Evolutionary conservation across 352 stramenopile species (phyloP), one percentile per base, ranked within the genome.

Genomic region (Nothophytophthora sp.): DNA sequence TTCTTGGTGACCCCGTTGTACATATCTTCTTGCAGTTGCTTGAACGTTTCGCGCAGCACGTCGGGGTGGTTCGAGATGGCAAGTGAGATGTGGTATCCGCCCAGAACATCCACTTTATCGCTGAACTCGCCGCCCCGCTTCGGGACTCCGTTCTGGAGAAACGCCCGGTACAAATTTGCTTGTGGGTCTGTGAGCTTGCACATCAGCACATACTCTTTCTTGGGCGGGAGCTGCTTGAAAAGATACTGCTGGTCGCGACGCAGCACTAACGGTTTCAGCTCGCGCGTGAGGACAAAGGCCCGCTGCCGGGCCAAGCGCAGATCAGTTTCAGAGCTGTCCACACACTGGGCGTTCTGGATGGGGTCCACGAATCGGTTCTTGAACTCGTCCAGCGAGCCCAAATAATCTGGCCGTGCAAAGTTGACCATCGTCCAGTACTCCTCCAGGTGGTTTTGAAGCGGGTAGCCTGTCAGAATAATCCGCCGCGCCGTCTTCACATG

Each of bases 371-470:
- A 97, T 34, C 81, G 73, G 30, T 95, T 93, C 70, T 97, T 96
- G 49, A 96, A 96, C 45, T 93, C 80, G 9, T 93, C 79, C 32
- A 90, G 52, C 1, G 79, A 87, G 20, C 80, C 82, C 4, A 97
- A 49, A 38, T 85, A 95, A 48, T 92, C 70, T 0, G 83, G 87
- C 23, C 86, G 68, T 4, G 86, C 86, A 56, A 96, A 97, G 39
- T 96, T 94, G 23, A 97, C 86, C 86, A 97, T 96, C 9, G 84
- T 95, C 84, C 85, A 97, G 60, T 96, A 97, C 63, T 97, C 88
- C 37, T 96, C 86, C 37, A 99, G 55, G 61, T 98, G 95, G 52
- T 99, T 99, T 53, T 98, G 95, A 43, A 99, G 70, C 13, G 96
- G 96, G 30, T 97, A 98, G 4, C 96, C 96, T 2, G 94, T 98